A percentile compares a stretch with the other conserved stretches of the same genome.
These are phyloP conservation scores for Mucor sp. DNA, from an alignment of 371 early-diverging fungal species.

Conservation along the genomic window DNA sequence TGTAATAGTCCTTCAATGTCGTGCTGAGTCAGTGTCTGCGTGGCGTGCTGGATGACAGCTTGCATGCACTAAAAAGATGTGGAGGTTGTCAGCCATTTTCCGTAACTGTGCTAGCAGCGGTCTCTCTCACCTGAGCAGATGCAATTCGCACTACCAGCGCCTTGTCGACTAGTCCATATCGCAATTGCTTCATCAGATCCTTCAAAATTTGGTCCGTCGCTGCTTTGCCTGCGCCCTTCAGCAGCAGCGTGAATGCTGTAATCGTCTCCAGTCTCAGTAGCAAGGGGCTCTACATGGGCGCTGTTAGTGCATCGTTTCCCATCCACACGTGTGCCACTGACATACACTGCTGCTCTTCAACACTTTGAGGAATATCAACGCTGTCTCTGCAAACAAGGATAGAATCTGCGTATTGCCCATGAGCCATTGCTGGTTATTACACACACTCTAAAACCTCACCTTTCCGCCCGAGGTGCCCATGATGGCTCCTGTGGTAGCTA, in stretches of 20 bases:
- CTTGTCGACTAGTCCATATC: slow-evolving; percentile 73
- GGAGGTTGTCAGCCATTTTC: no score
- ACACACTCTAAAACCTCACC: slow-evolving; percentile 22
- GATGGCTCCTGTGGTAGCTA: slow-evolving; percentile 74
- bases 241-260: slow-evolving; percentile 62
- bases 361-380: slow-evolving; percentile 61
- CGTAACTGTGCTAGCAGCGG: no score
- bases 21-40: slow-evolving; percentile 50
- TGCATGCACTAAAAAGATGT: slow-evolving; percentile 65
- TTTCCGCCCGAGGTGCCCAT: slow-evolving; percentile 71
- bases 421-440: no score
- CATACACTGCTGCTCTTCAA: slow-evolving; percentile 72
- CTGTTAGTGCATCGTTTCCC: not conserved
- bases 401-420: slow-evolving; percentile 44
- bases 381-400: slow-evolving; percentile 82
- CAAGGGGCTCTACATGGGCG: slow-evolving; percentile 50
- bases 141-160: slow-evolving; percentile 72
- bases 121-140: slow-evolving; percentile 66
- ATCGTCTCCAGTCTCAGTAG: slow-evolving; percentile 73
- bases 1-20: slow-evolving; percentile 69
- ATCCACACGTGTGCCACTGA: not conserved
- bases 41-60: slow-evolving; percentile 50
- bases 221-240: slow-evolving; percentile 83
- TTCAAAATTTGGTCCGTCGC: slow-evolving; percentile 71
- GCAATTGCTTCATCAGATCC: slow-evolving; percentile 75